A percentile compares a stretch with the other conserved stretches of the same genome.
phyloP scores from a whole-genome alignment of 192 early-diverging fungal genomes.

The Backusella sp. region DNA sequence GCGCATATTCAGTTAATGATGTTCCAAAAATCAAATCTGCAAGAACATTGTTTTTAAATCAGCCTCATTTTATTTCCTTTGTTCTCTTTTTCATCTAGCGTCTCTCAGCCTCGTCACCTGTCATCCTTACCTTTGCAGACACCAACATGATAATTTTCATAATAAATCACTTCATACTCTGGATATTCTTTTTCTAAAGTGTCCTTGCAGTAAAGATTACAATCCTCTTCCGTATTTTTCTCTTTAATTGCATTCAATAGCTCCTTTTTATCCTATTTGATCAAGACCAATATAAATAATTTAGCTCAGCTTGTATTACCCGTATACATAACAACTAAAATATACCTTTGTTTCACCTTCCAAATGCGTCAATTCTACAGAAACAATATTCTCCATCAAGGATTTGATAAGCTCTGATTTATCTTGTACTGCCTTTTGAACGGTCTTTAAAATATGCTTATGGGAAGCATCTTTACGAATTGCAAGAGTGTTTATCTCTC shows the following conservation, averaged over 20 bases:
- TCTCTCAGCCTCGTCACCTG: conserved; percentile 1
- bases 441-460: background rate
- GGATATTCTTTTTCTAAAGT: background rate
- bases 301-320: background rate
- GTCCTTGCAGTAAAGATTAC: background rate
- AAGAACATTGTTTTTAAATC: background rate
- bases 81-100: background rate
- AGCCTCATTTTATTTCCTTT: background rate
- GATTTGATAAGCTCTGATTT: background rate
- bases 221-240: background rate
- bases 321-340: background rate
- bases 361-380: background rate
- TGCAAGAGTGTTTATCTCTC: conserved; percentile 13
- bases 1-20: conserved; percentile 35
- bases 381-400: background rate
- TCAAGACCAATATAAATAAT: background rate
- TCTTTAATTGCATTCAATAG: background rate
- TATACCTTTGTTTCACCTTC: conserved; percentile 8
- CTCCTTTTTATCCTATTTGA: background rate
- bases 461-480: background rate
- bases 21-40: conserved; percentile 39
- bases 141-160: conserved; percentile 28
- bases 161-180: conserved; percentile 11
- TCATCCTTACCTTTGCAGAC: conserved; percentile 29
- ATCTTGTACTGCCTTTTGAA: background rate